phyloP scores from a whole-genome alignment of 495 filamentous ascomycete species.

The Penicillium desertorum region DNA sequence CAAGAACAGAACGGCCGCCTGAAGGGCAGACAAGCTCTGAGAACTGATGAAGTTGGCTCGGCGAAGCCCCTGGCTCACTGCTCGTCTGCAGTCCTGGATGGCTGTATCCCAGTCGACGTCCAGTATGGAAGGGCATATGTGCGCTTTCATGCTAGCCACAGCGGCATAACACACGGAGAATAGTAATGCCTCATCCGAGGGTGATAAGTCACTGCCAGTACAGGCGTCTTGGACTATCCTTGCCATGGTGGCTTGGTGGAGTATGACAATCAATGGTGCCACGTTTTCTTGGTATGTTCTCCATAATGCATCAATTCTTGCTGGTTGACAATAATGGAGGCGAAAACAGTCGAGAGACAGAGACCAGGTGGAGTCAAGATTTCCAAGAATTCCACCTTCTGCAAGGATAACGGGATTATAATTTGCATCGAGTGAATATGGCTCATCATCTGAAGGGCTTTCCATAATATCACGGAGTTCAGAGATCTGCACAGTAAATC shows the following conservation, averaged over 20 bases:
- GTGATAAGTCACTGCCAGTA: conserved; percentile 45
- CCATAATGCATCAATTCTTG: conserved; percentile 62
- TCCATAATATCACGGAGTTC: conserved; percentile 60
- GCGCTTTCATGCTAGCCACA: conserved; percentile 58
- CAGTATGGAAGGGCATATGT: conserved; percentile 20
- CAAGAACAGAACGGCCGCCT: conserved; percentile 69
- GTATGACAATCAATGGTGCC: conserved; percentile 59
- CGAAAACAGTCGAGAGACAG: conserved; percentile 11
- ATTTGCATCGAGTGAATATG: conserved; percentile 30
- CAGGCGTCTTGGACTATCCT: conserved; percentile 31
- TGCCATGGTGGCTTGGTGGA: conserved; percentile 56
- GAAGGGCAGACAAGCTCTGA: conserved; percentile 61
- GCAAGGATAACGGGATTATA: background rate
- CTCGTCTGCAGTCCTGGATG: conserved; percentile 61
- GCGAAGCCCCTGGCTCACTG: conserved; percentile 64
- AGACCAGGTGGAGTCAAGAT: background rate
- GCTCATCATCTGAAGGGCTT: conserved; percentile 32
- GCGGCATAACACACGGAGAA: conserved; percentile 72
- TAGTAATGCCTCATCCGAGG: conserved; percentile 57
- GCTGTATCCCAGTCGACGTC: conserved; percentile 28
- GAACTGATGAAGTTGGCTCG: conserved; percentile 65
- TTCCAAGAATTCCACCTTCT: background rate
- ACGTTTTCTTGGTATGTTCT: conserved; percentile 61
- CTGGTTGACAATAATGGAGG: conserved; percentile 41
- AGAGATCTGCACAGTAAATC: conserved; percentile 35